Evolutionary conservation across 2,329 filamentous ascomycete species (phyloP).

Genomic region (Aspergillus viridinutans): DNA sequence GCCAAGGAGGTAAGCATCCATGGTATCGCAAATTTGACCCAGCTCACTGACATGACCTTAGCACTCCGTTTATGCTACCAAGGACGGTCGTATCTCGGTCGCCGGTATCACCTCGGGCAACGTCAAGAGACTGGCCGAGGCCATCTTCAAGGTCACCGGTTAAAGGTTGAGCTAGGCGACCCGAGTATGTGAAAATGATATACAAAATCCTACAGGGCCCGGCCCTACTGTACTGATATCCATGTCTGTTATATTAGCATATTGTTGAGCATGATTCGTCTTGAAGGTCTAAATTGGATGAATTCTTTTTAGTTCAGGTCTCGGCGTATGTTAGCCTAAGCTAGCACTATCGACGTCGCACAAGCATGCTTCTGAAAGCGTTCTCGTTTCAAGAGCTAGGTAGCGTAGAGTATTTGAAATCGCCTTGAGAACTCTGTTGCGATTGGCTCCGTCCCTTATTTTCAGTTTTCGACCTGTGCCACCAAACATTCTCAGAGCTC

Average conservation of each 20-base stretch:
- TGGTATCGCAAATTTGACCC: background rate
- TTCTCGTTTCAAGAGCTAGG: background rate
- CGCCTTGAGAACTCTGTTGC: constrained; percentile 1
- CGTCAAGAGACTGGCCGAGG: constrained; percentile 48
- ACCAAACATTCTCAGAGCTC: too few relatives aligned
- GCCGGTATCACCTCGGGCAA: constrained; percentile 49
- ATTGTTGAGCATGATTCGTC: background rate
- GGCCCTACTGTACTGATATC: background rate
- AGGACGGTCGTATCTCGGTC: constrained; percentile 55
- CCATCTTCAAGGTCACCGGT: constrained; percentile 49
- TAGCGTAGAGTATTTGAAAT: constrained; percentile 25
- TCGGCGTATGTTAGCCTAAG: background rate
- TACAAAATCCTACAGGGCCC: background rate
- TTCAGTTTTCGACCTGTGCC: background rate
- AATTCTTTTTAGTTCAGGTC: background rate
- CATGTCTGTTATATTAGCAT: background rate
- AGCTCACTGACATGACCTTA: constrained; percentile 24
- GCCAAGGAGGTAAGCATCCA: constrained; percentile 67
- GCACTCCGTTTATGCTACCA: constrained; percentile 96
- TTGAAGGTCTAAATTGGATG: background rate
- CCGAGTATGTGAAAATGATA: constrained; percentile 3
- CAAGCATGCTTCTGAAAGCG: background rate
- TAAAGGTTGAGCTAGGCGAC: constrained; percentile 23
- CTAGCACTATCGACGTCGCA: background rate
- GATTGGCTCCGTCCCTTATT: background rate